Evolutionary conservation across 2,329 filamentous ascomycete genomes (phyloP), one percentile per base, ranked within the genome.

Genomic region (Hypoxylon sp.): DNA sequence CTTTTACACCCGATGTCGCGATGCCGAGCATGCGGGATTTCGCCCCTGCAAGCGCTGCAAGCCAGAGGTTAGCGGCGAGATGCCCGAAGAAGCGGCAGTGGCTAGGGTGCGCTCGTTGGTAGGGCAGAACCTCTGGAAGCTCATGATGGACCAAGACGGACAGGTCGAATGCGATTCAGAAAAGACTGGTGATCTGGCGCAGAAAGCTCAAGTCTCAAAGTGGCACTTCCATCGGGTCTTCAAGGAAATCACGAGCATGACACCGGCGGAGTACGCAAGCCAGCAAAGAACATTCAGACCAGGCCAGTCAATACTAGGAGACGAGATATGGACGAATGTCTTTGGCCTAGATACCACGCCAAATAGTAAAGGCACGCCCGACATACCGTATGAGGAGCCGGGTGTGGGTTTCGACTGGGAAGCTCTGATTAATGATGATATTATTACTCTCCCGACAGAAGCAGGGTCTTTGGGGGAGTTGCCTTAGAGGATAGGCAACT

Each of bases 191-290:
- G 46, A 56, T 4, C 15, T 61, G 30, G 58, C 58, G 13, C 58
- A 56, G 39, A 56, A 52, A 41, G 58, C 52, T 37, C 46, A 19
- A 17, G 58, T 61, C 34, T 61, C 58, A 2, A 61, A 61, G 51
- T 61, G 58, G 58, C 58, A 61, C 30, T 61, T 61, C 22, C 58
- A 61, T 43, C 51, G 58, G 19, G 13, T 61, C n/a, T 61, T 61
- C 39, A 61, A 61, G 20, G 52, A 56, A 37, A 51, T 56, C 41
- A 61, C 43, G 13, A 47, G 39, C 17, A 56, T 47, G 58, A 61
- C 58, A 24, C 58, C 58, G 24, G 58, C 58, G 3, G 58, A 56
- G 39, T 56, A 61, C 41, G 39, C 52, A 34, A 32, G 24, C 20
- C 34, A 61, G n/a, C 58, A 56, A n/a, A 61, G 30, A 34, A 28